Evolutionary conservation across 352 stramenopile species (phyloP).

Genomic region (Pythium aphanidermatum): DNA sequence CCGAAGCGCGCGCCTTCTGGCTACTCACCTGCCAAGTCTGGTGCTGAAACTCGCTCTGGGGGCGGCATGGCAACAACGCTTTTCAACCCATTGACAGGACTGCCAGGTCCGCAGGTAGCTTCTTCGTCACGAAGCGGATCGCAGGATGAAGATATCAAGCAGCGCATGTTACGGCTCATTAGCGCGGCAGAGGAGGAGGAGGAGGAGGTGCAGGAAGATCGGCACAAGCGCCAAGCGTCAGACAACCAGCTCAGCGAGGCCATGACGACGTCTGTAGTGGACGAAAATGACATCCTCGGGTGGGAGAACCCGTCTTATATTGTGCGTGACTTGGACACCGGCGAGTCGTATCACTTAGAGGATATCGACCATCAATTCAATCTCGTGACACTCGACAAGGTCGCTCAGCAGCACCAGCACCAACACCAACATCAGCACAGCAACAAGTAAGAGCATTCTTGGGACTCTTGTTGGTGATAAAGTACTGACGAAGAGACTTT

Average conservation of each 20-base stretch:
- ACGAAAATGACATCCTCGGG: constrained; percentile 26
- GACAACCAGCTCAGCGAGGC: constrained; percentile 4
- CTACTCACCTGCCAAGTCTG: neutral
- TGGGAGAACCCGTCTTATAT: constrained; percentile 80
- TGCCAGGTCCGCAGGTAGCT: neutral
- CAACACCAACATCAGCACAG: constrained; percentile 48
- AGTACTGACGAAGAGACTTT: too few species aligned
- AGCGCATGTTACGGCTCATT: constrained; percentile 15
- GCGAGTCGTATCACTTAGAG: constrained; percentile 70
- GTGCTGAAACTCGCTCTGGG: neutral
- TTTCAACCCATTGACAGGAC: constrained; percentile 8
- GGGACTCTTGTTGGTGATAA: too few species aligned
- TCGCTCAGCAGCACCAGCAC: constrained; percentile 48
- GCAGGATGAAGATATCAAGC: neutral
- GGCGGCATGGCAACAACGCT: constrained; percentile 3
- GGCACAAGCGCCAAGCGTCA: neutral
- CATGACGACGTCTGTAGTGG: neutral
- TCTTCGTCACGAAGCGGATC: neutral
- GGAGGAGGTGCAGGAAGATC: constrained; percentile 15
- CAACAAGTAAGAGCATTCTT: constrained; percentile 32
- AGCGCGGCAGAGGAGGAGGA: constrained; percentile 16
- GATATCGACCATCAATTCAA: constrained; percentile 83
- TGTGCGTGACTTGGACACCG: constrained; percentile 77
- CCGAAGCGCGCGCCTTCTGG: neutral
- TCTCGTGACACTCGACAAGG: constrained; percentile 62